Evolutionary conservation across 192 early-diverging fungal genomes (phyloP), one percentile per base, ranked within the genome.

Genomic region (Umbelopsis isabellina): DNA sequence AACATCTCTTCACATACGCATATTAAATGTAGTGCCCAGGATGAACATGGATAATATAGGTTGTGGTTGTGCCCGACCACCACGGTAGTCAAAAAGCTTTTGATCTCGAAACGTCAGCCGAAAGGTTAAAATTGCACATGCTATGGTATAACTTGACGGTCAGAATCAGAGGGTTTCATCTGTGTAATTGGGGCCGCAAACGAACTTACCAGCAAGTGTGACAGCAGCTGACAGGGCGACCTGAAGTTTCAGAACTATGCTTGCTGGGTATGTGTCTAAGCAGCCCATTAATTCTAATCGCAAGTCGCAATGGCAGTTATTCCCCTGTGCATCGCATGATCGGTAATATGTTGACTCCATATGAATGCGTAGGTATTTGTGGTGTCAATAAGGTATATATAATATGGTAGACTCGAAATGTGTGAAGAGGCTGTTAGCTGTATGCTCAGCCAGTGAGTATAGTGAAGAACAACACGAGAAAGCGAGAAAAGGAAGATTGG

Each of bases 291-390:
- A 23, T 61, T 70, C 68, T 33, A 76, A 33, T 33, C 75, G 50
- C 51, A 70, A 68, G 50, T 76, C 75, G 64, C 75, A 76, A 27
- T 76, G 75, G 21, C 70, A 71, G 46, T 66, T 58, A 15, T 27
- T 58, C 12, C 53, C 53, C 5, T 58, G 11, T 58, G 53, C 27
- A 58, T 58, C 53, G 18, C 53, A 58, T 30, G 53, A 30, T 33
- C 53, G 6, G 5, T 25, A 58, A 33, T 58, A 58, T 33, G 53
- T 1, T 58, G 53, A 58, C 33, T 58, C 7, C 53, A 58, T 58
- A 20, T 23, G 2, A 21, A 3, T 30, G 15, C 12, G 25, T 15
- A 16, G 16, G 15, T 30, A 33, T 15, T 30, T 23, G 25, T 58
- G 9, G 11, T 58, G 3, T 3, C 13, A 30, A 10, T 25, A 15